Evolutionary conservation across 345 rosid genomes (phyloP).

Genomic region (Ceriops decandra): DNA sequence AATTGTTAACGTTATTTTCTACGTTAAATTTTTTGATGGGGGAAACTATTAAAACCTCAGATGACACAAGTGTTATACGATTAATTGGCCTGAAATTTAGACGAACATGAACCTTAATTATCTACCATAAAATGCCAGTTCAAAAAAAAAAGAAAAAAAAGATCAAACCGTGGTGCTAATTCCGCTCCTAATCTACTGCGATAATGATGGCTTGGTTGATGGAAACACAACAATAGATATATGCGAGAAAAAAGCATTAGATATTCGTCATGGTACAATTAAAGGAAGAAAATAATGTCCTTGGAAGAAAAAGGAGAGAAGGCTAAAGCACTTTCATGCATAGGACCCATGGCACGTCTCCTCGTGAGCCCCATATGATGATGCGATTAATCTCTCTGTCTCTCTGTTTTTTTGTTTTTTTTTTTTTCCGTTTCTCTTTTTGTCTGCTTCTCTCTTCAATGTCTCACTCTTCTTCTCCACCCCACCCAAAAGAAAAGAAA

Average conservation of each 20-base stretch:
- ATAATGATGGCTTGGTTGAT: constrained; percentile 58
- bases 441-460: constrained; percentile 11
- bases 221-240: constrained; percentile 47
- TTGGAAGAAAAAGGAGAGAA: constrained; percentile 42
- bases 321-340: constrained; percentile 57
- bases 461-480: background rate
- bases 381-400: background rate
- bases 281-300: constrained; percentile 49
- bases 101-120: too few species aligned
- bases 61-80: too few species aligned
- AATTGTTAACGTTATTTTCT: too few species aligned
- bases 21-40: too few species aligned
- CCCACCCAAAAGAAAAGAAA: background rate
- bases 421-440: constrained; percentile 1
- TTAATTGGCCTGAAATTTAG: too few species aligned
- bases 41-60: too few species aligned
- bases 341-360: constrained; percentile 44
- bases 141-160: too few species aligned
- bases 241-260: constrained; percentile 28
- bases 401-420: too few species aligned
- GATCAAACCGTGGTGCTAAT: constrained; percentile 21
- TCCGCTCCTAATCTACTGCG: constrained; percentile 7
- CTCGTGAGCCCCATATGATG: constrained; percentile 34
- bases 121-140: too few species aligned
- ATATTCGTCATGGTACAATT: constrained; percentile 50